Evolutionary conservation across 306 rosid genomes (phyloP).

Genomic region (Hippophae rhamnoides): DNA sequence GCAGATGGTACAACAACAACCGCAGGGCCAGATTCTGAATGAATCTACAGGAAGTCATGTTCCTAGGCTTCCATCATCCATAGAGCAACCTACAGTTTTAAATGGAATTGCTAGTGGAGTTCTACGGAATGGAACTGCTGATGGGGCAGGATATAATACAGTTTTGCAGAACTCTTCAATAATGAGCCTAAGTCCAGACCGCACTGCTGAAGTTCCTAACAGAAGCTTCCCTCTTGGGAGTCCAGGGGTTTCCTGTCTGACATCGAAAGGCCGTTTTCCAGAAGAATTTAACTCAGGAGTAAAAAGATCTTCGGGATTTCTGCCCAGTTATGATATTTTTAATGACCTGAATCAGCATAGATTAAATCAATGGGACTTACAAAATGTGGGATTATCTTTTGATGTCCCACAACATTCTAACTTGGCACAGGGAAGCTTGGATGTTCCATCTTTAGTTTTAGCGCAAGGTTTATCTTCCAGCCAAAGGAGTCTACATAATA

Average conservation of each 20-base stretch:
- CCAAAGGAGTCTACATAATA: slow-evolving; percentile 38
- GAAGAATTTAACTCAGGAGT: slow-evolving; percentile 52
- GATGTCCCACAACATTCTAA: slow-evolving; percentile 53
- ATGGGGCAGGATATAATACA: slow-evolving; percentile 46
- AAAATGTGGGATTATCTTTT: slow-evolving; percentile 47
- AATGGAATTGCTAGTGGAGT: slow-evolving; percentile 48
- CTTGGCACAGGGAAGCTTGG: slow-evolving; percentile 48
- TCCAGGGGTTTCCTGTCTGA: slow-evolving; percentile 39
- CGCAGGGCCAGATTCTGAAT: slow-evolving; percentile 57
- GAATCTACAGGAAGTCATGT: slow-evolving; percentile 41
- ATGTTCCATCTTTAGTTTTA: slow-evolving; percentile 48
- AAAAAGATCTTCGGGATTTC: slow-evolving; percentile 45
- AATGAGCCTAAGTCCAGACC: slow-evolving; percentile 65
- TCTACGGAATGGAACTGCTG: slow-evolving; percentile 47
- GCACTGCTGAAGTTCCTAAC: slow-evolving; percentile 47
- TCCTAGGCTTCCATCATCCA: slow-evolving; percentile 52
- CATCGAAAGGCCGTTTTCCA: slow-evolving; percentile 53
- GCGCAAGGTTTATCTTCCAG: slow-evolving; percentile 58
- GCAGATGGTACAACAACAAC: slow-evolving; percentile 65
- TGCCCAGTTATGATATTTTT: slow-evolving; percentile 64
- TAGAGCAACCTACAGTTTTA: slow-evolving; percentile 43
- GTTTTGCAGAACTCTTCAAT: slow-evolving; percentile 44
- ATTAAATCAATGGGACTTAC: slow-evolving; percentile 70
- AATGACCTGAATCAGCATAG: slow-evolving; percentile 54
- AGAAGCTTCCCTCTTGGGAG: slow-evolving; percentile 67